These are phyloP conservation scores for Neobulgaria alba DNA, from an alignment of 2,329 filamentous ascomycete genomes.

Conservation along the genomic window DNA sequence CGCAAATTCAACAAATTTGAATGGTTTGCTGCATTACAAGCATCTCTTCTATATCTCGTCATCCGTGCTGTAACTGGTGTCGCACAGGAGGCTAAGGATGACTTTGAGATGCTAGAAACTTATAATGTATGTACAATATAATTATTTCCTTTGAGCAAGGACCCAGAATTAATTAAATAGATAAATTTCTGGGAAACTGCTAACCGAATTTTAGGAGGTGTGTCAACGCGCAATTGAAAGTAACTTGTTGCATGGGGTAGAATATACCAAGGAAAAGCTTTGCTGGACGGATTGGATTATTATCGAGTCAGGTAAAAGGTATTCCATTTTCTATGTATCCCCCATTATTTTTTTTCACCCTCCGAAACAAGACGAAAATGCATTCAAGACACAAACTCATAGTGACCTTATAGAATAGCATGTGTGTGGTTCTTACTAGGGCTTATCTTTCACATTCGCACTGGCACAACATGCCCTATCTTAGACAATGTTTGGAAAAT, in stretches of 20 bases:
- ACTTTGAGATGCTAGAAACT: background rate
- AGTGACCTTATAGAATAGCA: background rate
- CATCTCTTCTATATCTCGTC: background rate
- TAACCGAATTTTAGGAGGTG: background rate
- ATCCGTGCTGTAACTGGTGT: background rate
- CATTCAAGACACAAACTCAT: background rate
- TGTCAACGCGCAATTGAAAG: no score
- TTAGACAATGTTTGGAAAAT: constrained; percentile 1
- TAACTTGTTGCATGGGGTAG: no score
- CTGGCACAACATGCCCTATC: constrained; percentile 1
- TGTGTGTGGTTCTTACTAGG: constrained; percentile 6
- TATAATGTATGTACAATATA: background rate
- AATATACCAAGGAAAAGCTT: no score
- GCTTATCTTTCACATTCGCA: constrained; percentile 1
- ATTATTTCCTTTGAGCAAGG: background rate
- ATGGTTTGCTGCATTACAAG: background rate
- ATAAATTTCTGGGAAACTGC: background rate
- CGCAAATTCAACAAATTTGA: background rate
- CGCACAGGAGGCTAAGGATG: background rate
- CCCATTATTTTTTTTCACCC: background rate
- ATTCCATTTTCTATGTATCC: background rate
- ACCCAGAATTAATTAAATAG: background rate
- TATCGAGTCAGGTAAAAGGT: no score
- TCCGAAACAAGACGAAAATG: background rate
- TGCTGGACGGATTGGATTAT: no score